Base-by-base conservation (phyloP, 2,329 filamentous ascomycete genomes). In the Dactylella cylindrospora region DNA sequence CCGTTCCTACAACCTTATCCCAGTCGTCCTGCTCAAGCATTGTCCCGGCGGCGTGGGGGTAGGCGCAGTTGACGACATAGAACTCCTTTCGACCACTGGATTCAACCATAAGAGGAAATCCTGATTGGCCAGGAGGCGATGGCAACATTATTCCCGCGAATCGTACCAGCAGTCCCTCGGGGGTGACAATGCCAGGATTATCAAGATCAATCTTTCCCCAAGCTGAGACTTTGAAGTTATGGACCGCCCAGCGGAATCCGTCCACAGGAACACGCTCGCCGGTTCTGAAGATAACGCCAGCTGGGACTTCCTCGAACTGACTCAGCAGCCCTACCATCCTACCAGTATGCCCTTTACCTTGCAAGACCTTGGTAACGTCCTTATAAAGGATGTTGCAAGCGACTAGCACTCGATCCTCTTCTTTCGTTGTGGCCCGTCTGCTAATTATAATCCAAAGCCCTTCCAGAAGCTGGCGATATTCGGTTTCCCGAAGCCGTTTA, bases 361-460 rank as follows among this genome's bases (percentile, higher is more conserved):
- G 53, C 12, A 64, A 29, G n/a, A 57, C 51, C 45, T 36, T 52
- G 10, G 44, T 33, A 5, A 51, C 59, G 22, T 55, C 51, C 17
- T 57, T 57, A 13, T 25, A 47, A 12, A 64, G 12, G 10, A 57
- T 57, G 20, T 57, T 64, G 13, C 57, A 62, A 28, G 59, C 59
- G 13, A 64, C 52, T n/a, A 64, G 36, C 17, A 57, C 59, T 17
- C 59, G 59, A 32, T 64, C 59, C 23, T 64, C 59, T 28, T 64
- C 59, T 13, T 64, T 64, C n/a, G 59, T 64, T 0, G 59, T 64
- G 7, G 59, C 50, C 9, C 59, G 50, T 10, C 59, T 35, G 9
- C 52, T 33, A 13, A 64, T 31, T 1, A 57, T 7, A 10, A 22
- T 22, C 59, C 59, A 64, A 12, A 64, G 31, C 12, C 13, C 32